phyloP scores from a whole-genome alignment of 257 asterid species.

The Euphrasia confusa region DNA sequence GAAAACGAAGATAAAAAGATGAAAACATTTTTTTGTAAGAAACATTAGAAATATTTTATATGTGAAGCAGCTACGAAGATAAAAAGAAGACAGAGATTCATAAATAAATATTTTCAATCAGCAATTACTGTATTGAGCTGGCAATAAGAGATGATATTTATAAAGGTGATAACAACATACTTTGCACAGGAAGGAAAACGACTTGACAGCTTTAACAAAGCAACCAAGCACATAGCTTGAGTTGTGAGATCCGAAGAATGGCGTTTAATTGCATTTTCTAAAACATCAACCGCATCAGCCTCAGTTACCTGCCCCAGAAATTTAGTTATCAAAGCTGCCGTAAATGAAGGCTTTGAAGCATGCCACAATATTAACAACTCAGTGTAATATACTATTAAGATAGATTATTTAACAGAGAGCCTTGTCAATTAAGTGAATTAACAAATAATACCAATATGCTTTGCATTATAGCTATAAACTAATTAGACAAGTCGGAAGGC shows the following conservation, averaged over 20 bases:
- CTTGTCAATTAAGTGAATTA: neutral
- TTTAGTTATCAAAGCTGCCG: constrained; percentile 20
- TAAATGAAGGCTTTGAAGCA: constrained; percentile 22
- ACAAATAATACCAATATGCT: neutral
- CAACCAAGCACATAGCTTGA: constrained; percentile 82
- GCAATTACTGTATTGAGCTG: constrained; percentile 1
- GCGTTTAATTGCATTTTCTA: constrained; percentile 59
- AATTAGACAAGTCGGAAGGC: neutral
- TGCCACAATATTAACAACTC: constrained; percentile 2
- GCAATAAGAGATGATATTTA: constrained; percentile 16
- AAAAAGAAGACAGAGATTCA: neutral
- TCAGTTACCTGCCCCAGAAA: constrained; percentile 74
- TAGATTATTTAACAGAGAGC: constrained; percentile 6
- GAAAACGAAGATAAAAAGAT: no score
- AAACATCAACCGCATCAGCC: constrained; percentile 84
- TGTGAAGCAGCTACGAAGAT: neutral
- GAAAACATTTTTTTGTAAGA: no score
- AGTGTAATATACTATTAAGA: neutral
- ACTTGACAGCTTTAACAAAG: constrained; percentile 87
- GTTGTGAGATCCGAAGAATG: constrained; percentile 73
- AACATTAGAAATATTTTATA: no score
- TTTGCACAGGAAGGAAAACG: constrained; percentile 80
- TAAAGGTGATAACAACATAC: constrained; percentile 48
- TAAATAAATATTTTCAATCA: constrained; percentile 6
- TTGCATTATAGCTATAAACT: neutral